Conservation (phyloP, 257 asterid genomes). For the Nicotiana sylvestris region DNA sequence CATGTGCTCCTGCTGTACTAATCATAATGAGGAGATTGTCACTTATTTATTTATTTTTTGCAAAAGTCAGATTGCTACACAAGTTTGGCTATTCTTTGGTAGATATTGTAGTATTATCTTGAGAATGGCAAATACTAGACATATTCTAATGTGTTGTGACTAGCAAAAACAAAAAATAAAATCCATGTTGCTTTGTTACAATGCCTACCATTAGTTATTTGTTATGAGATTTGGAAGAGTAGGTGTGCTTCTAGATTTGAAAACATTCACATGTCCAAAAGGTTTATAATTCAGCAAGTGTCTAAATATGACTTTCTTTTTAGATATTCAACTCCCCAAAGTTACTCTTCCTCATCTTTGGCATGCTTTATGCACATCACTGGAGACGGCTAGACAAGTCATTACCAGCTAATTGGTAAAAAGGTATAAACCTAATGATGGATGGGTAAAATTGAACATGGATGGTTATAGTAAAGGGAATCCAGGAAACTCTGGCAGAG, state of each 20-base stretch:
- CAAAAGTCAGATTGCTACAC: neutral
- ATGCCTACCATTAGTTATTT: neutral
- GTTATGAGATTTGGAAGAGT: neutral
- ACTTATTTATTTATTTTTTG: neutral
- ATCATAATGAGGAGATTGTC: neutral
- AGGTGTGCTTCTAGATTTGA: neutral
- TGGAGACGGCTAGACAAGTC: too few species aligned
- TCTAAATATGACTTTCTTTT: too few species aligned
- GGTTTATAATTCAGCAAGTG: neutral
- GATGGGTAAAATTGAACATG: too few species aligned
- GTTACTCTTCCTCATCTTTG: neutral
- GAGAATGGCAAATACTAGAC: neutral
- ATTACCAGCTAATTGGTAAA: too few species aligned
- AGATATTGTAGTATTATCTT: neutral
- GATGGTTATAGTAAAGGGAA: too few species aligned
- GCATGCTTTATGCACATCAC: neutral
- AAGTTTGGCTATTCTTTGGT: neutral
- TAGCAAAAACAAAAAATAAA: too few species aligned
- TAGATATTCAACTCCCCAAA: neutral
- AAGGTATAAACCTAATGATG: too few species aligned
- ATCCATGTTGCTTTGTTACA: neutral
- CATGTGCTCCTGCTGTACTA: neutral
- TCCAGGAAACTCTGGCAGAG: neutral
- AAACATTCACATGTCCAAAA: neutral
- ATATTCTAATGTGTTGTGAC: neutral